Conservation (phyloP, 1,284 basidiomycete genomes). For the Serendipita sp. region DNA sequence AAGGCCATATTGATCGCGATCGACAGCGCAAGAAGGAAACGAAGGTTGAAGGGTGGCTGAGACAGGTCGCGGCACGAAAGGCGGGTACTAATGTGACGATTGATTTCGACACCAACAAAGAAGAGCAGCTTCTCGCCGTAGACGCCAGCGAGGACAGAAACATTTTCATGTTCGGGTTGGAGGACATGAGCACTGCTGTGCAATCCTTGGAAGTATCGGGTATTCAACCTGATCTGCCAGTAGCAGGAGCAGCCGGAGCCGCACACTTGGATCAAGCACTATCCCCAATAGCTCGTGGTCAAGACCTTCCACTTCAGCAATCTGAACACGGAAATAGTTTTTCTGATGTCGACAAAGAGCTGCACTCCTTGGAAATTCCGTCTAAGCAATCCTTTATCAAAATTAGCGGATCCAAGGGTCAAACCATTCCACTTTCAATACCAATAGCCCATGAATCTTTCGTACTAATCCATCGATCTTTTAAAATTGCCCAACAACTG, state of each 20-base stretch:
- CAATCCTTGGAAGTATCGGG: slow-evolving; percentile 17
- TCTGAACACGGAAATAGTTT: background rate
- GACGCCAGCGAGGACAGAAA: slow-evolving; percentile 21
- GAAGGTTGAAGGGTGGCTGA: slow-evolving; percentile 73
- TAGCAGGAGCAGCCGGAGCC: background rate
- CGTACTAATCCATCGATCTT: slow-evolving; percentile 43
- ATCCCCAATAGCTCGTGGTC: background rate
- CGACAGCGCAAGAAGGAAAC: slow-evolving; percentile 52
- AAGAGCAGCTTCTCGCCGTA: slow-evolving; percentile 21
- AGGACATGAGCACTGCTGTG: slow-evolving; percentile 12
- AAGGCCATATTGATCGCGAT: slow-evolving; percentile 67
- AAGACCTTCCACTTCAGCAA: background rate
- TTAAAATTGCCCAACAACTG: slow-evolving; percentile 62
- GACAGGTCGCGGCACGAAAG: slow-evolving; percentile 44
- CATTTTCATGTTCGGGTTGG: slow-evolving; percentile 13
- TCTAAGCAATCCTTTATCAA: background rate
- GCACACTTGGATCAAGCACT: background rate
- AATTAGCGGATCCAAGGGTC: background rate
- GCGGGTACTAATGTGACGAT: slow-evolving; percentile 37
- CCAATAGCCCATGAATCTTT: slow-evolving; percentile 47
- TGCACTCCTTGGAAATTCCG: too few species aligned
- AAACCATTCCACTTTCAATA: slow-evolving; percentile 13
- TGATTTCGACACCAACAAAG: slow-evolving; percentile 32
- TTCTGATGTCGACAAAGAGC: background rate
- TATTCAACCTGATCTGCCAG: background rate